Conservation (phyloP, 1,139 yeast species). For the Sugiyamaella paludigena region DNA sequence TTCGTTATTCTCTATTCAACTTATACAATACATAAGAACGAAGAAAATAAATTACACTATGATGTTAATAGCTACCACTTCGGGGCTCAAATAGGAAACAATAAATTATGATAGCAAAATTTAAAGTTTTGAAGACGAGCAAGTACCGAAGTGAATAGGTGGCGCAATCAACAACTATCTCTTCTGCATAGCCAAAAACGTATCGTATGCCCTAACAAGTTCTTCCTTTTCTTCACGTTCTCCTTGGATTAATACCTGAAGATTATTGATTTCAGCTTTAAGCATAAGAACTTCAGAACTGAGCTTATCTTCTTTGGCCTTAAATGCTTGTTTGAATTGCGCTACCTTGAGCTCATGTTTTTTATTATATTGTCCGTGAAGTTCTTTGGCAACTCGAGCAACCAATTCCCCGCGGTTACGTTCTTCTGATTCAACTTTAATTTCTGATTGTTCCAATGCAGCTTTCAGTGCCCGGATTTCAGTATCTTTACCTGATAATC, state of each 20-base stretch:
- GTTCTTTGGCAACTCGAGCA: constrained; percentile 59
- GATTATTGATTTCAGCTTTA: constrained; percentile 19
- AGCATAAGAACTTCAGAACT: constrained; percentile 34
- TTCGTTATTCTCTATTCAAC: no score
- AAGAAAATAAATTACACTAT: no score
- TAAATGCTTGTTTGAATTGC: constrained; percentile 36
- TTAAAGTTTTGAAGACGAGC: no score
- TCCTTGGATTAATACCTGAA: constrained; percentile 40
- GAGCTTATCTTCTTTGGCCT: constrained; percentile 12
- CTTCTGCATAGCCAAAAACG: constrained; percentile 31
- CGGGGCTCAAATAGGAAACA: no score
- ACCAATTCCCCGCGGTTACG: constrained; percentile 45
- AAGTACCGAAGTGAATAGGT: neutral
- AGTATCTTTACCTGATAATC: constrained; percentile 30
- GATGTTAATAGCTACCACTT: no score
- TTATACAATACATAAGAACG: no score
- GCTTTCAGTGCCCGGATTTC: constrained; percentile 27
- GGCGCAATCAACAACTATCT: neutral
- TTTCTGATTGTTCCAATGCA: constrained; percentile 24
- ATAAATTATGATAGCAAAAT: no score
- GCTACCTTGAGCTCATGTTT: constrained; percentile 67
- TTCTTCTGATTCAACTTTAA: constrained; percentile 41
- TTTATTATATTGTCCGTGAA: constrained; percentile 64
- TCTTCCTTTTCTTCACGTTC: constrained; percentile 58
- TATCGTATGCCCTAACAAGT: constrained; percentile 52